Evolutionary conservation across 1,139 yeast species (phyloP).

Genomic region (Kodamaea fungicola): DNA sequence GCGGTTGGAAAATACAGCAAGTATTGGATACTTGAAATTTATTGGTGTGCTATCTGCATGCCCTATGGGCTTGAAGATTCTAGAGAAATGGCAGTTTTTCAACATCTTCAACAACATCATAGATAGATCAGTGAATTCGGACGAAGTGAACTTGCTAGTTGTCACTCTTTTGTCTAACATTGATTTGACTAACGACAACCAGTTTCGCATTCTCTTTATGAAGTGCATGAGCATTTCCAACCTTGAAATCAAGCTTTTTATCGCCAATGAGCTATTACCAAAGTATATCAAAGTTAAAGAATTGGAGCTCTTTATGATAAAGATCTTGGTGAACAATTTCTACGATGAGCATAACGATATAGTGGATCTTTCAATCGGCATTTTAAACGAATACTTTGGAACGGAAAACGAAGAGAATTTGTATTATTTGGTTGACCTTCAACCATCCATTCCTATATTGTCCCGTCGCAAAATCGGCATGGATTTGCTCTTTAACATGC

Average conservation of each 20-base stretch:
- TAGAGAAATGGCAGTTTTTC: constrained; percentile 82
- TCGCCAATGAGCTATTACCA: constrained; percentile 54
- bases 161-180: constrained; percentile 56
- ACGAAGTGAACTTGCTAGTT: constrained; percentile 55
- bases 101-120: constrained; percentile 75
- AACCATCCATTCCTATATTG: constrained; percentile 32
- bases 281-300: constrained; percentile 31
- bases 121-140: constrained; percentile 39
- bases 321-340: constrained; percentile 60
- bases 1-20: constrained; percentile 60
- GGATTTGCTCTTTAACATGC: constrained; percentile 25
- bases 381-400: constrained; percentile 12
- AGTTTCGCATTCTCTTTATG: constrained; percentile 60
- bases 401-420: constrained; percentile 12
- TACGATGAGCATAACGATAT: constrained; percentile 65
- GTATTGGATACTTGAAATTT: constrained; percentile 74
- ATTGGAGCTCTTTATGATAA: constrained; percentile 38
- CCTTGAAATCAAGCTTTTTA: constrained; percentile 47
- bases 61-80: constrained; percentile 58
- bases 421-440: constrained; percentile 24
- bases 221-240: constrained; percentile 63
- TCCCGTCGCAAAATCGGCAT: constrained; percentile 23
- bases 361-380: constrained; percentile 26
- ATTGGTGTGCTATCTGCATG: constrained; percentile 68
- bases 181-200: constrained; percentile 63